Evolutionary conservation across 2,329 filamentous ascomycete genomes (phyloP).

Genomic region (Fusarium albosuccineum): DNA sequence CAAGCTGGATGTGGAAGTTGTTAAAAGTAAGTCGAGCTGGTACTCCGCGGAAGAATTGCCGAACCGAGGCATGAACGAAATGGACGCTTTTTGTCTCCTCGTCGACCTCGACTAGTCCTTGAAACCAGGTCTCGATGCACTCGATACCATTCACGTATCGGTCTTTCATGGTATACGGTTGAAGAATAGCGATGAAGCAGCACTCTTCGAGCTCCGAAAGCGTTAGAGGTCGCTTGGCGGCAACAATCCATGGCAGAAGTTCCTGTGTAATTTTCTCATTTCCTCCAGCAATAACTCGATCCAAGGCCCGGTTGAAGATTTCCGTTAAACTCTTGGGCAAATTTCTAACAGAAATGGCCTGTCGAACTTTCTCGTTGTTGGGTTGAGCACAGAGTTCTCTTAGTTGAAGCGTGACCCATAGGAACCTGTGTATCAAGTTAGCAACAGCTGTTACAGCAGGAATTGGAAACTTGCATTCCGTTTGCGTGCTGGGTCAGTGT

Average conservation of each 20-base stretch:
- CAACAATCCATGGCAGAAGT: slow-evolving; percentile 46
- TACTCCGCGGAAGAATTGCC: slow-evolving; percentile 42
- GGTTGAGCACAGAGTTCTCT: slow-evolving; percentile 51
- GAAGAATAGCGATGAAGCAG: slow-evolving; percentile 50
- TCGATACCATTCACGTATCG: slow-evolving; percentile 46
- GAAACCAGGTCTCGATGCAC: slow-evolving; percentile 48
- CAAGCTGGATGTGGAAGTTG: slow-evolving; percentile 33
- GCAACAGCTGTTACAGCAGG: background rate
- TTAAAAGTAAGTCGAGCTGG: background rate
- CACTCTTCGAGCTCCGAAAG: slow-evolving; percentile 55
- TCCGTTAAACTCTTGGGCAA: slow-evolving; percentile 29
- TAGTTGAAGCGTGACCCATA: slow-evolving; percentile 55
- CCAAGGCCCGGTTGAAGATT: slow-evolving; percentile 26
- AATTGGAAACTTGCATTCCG: slow-evolving; percentile 50
- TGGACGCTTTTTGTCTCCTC: slow-evolving; percentile 49
- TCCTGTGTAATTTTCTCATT: slow-evolving; percentile 4
- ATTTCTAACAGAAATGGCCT: background rate
- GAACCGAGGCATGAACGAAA: slow-evolving; percentile 52
- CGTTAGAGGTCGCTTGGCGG: slow-evolving; percentile 49
- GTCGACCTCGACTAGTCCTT: slow-evolving; percentile 51
- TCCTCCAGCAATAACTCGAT: slow-evolving; percentile 17
- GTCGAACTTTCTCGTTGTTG: slow-evolving; percentile 36
- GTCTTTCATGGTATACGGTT: slow-evolving; percentile 39
- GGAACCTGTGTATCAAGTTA: slow-evolving; percentile 50
- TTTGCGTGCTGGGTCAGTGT: slow-evolving; percentile 47